Evolutionary conservation across 78 protist species (phyloP), one percentile per base, ranked within the genome.

Genomic region (slime mould (Dictyostelium discoideum)): DNA sequence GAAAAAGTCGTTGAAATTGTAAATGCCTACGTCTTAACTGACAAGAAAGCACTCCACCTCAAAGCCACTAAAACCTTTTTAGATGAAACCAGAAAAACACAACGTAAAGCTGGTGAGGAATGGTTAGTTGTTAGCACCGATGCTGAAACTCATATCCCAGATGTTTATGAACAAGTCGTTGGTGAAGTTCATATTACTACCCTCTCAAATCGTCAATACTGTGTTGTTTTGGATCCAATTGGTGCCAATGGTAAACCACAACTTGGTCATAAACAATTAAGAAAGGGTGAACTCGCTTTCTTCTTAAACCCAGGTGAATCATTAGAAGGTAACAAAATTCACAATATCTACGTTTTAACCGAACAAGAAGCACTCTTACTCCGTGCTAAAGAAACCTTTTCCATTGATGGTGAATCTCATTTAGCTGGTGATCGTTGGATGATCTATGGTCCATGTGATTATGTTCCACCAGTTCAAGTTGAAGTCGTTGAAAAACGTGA

Each of bases 401-500:
- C 50, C 13, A 98, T 97, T 54, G 73, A 81, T 22, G 65, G 73
- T 81, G 72, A 32, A 24, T 57, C n/a, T 14, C 98, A 96, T 86
- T 57, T 37, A 72, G 97, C 99, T 73, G 99, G 99, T 76, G 98
- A 97, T 95, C 96, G 96, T 86, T 98, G 99, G 99, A 96, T 97
- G 98, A 85, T 98, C 80, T 44, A 76, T 80, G 99, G 99, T 46
- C 98, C 99, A 42, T 22, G 60, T 46, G 99, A 98, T 76, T 98
- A 97, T 86, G 94, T 98, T 13, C 99, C 99, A 84, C 97, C 98
- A 24, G 96, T 96, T 26, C 85, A 92, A 79, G 98, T 98, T 26
- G 98, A 96, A 63, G 97, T 98, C 16, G 90, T 98, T 14, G 94
- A 95, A 73, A 85, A 67, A 86, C 96, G 98, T 80, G 9, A n/a